Evolutionary conservation across 257 asterid species (phyloP).

Genomic region (Nicotiana attenuata): DNA sequence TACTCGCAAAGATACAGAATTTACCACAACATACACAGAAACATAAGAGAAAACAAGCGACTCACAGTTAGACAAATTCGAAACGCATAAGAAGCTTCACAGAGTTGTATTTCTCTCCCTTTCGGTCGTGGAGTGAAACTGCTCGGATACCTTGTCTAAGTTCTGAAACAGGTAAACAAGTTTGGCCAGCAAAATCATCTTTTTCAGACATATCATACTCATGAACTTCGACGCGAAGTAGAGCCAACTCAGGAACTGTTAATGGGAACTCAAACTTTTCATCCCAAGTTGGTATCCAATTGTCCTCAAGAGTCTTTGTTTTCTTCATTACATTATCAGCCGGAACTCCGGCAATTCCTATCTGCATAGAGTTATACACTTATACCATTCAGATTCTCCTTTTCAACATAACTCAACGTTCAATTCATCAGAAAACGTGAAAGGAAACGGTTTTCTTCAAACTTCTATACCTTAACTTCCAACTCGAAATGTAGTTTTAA

Average conservation of each 20-base stretch:
- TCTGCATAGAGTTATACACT: slow-evolving; percentile 28
- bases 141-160: slow-evolving; percentile 72
- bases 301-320: slow-evolving; percentile 62
- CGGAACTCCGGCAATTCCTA: slow-evolving; percentile 87
- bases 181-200: slow-evolving; percentile 81
- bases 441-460: background rate
- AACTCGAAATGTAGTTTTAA: background rate
- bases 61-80: slow-evolving; percentile 41
- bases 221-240: slow-evolving; percentile 70
- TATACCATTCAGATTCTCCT: background rate
- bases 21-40: background rate
- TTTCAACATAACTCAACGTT: background rate
- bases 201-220: slow-evolving; percentile 81
- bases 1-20: background rate
- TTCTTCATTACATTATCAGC: slow-evolving; percentile 65
- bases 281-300: slow-evolving; percentile 76
- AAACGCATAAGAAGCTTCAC: slow-evolving; percentile 82
- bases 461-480: background rate
- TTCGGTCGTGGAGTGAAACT: slow-evolving; percentile 53
- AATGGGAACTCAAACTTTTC: slow-evolving; percentile 67
- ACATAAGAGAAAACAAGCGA: background rate
- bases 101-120: slow-evolving; percentile 52
- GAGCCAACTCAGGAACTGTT: slow-evolving; percentile 71
- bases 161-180: slow-evolving; percentile 65
- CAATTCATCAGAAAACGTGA: background rate